phyloP scores from a whole-genome alignment of 306 rosid species.

The Glycine tomentella region DNA sequence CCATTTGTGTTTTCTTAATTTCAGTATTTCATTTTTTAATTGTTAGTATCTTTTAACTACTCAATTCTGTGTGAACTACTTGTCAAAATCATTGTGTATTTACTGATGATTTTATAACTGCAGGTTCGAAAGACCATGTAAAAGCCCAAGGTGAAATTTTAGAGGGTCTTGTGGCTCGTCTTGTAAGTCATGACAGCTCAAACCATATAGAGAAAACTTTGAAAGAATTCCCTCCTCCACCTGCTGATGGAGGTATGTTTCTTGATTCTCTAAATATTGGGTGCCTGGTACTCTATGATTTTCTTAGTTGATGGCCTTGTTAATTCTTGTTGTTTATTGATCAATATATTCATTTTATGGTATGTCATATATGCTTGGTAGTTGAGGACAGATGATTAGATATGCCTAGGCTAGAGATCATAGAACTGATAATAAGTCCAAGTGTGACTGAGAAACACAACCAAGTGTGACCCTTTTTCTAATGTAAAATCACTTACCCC shows the following conservation, averaged over 20 bases:
- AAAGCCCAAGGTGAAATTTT: constrained; percentile 94
- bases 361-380: constrained; percentile 10
- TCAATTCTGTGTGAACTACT: constrained; percentile 37
- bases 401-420: constrained; percentile 40
- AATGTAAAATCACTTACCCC: neutral
- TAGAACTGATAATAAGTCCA: constrained; percentile 31
- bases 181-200: constrained; percentile 84
- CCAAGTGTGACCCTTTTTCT: neutral
- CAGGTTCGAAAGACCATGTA: constrained; percentile 93
- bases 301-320: constrained; percentile 33
- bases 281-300: constrained; percentile 28
- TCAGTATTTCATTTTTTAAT: constrained; percentile 33
- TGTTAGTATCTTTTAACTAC: constrained; percentile 35
- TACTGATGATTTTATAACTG: constrained; percentile 44
- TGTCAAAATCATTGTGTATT: constrained; percentile 21
- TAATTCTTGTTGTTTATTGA: constrained; percentile 21
- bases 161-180: constrained; percentile 99
- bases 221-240: constrained; percentile 69
- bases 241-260: constrained; percentile 70
- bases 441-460: constrained; percentile 17
- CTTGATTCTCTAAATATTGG: constrained; percentile 33
- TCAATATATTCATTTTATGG: constrained; percentile 33
- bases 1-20: constrained; percentile 1
- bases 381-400: constrained; percentile 2
- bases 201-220: constrained; percentile 75